These are phyloP conservation scores for Penicillium coffeae DNA, from an alignment of 495 filamentous ascomycete genomes.

Conservation along the genomic window DNA sequence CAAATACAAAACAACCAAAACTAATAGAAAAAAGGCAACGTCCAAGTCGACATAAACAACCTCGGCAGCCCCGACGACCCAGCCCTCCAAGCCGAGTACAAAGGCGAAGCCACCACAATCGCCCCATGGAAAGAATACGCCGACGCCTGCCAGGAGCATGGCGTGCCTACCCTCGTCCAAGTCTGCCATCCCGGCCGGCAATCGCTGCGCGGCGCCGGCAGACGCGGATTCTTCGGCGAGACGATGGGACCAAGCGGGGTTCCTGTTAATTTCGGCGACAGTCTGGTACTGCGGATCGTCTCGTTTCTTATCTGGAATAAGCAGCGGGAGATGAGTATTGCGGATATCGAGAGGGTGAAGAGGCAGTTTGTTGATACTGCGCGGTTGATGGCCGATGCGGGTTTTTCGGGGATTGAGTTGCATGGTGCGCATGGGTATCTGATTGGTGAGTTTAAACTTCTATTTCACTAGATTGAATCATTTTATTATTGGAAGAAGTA, in stretches of 20 bases:
- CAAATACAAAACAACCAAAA: neutral
- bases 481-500: neutral
- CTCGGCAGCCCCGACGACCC: constrained; percentile 41
- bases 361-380: constrained; percentile 47
- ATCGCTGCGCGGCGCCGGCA: constrained; percentile 42
- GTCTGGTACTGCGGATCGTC: constrained; percentile 32
- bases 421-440: constrained; percentile 61
- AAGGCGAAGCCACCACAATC: constrained; percentile 25
- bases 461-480: neutral
- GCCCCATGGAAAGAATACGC: constrained; percentile 47
- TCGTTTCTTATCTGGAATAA: constrained; percentile 34
- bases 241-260: constrained; percentile 47
- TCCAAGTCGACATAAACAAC: constrained; percentile 54
- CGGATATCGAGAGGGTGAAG: constrained; percentile 47
- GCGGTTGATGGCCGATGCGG: constrained; percentile 42
- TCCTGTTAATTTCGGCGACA: constrained; percentile 35
- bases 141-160: constrained; percentile 37
- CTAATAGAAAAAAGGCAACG: constrained; percentile 38
- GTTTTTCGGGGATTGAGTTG: constrained; percentile 54
- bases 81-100: constrained; percentile 35
- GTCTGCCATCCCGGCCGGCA: constrained; percentile 59
- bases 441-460: constrained; percentile 33
- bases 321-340: constrained; percentile 45
- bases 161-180: constrained; percentile 51
- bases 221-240: constrained; percentile 40